These are phyloP conservation scores for Lunasporangiospora selenospora DNA, from an alignment of 192 early-diverging fungal genomes.

Conservation along the genomic window DNA sequence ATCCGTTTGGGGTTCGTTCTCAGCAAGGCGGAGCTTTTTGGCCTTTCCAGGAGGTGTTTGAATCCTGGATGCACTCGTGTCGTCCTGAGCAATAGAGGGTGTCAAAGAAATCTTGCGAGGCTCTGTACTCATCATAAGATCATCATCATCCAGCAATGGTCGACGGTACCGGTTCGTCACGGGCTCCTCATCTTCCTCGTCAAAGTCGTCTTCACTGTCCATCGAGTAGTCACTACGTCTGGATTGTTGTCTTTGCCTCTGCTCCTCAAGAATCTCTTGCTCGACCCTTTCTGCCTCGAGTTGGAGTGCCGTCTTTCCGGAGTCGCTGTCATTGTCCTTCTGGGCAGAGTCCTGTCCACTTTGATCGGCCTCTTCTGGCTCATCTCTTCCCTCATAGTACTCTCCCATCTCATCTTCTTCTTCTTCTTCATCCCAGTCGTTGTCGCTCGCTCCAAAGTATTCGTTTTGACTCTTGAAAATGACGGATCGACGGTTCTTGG, in stretches of 20 bases:
- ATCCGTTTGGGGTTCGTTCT: conserved; percentile 7
- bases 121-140: conserved; percentile 41
- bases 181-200: conserved; percentile 29
- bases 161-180: conserved; percentile 25
- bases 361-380: conserved; percentile 52
- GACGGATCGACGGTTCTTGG: conserved; percentile 23
- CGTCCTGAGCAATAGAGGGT: conserved; percentile 54
- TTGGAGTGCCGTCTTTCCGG: conserved; percentile 53
- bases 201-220: conserved; percentile 50
- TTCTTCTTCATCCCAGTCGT: conserved; percentile 28
- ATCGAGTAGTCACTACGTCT: conserved; percentile 51
- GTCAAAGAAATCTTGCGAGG: conserved; percentile 61
- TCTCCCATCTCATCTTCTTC: conserved; percentile 42
- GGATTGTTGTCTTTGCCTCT: conserved; percentile 26
- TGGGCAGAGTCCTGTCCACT: conserved; percentile 37
- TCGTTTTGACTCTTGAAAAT: conserved; percentile 24
- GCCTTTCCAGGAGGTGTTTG: conserved; percentile 7
- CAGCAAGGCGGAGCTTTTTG: conserved; percentile 31
- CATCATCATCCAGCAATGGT: conserved; percentile 33
- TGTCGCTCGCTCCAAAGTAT: conserved; percentile 35
- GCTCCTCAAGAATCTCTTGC: conserved; percentile 41
- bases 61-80: conserved; percentile 8
- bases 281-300: conserved; percentile 51
- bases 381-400: conserved; percentile 44
- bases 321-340: conserved; percentile 46